A percentile compares a stretch with the other conserved stretches of the same genome.
phyloP scores from a whole-genome alignment of 768 basidiomycete genomes.

The Hortiboletus flavorubellus region DNA sequence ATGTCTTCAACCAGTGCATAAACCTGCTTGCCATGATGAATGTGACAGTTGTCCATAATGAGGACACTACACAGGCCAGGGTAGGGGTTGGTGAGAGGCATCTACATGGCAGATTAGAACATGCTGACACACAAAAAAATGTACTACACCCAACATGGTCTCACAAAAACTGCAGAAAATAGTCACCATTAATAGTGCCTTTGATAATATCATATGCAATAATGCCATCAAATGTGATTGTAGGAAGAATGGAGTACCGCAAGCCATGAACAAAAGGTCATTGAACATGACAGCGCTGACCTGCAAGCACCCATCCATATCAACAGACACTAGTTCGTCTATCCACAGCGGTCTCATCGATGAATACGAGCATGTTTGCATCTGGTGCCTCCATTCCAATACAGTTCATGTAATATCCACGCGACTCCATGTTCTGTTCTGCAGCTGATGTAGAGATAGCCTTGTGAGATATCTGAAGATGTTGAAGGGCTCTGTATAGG shows the following conservation, averaged over 20 bases:
- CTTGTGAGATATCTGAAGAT: background rate
- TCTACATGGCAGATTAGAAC: background rate
- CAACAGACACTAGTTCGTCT: background rate
- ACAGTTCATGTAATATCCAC: constrained; percentile 7
- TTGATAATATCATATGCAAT: constrained; percentile 12
- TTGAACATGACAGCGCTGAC: background rate
- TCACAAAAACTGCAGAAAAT: constrained; percentile 8
- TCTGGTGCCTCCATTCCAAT: constrained; percentile 8
- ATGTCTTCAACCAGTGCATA: constrained; percentile 1
- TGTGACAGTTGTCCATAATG: constrained; percentile 25
- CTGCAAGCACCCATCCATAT: background rate
- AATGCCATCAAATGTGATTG: background rate
- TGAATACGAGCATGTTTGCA: constrained; percentile 14
- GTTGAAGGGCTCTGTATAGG: background rate
- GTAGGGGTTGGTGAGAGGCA: constrained; percentile 2
- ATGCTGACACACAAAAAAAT: background rate
- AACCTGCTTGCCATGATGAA: constrained; percentile 18
- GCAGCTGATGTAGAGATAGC: background rate
- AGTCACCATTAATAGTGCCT: constrained; percentile 8
- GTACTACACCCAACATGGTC: background rate
- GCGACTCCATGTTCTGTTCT: constrained; percentile 8
- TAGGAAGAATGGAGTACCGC: constrained; percentile 12
- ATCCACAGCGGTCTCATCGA: constrained; percentile 18
- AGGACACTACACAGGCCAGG: constrained; percentile 8
- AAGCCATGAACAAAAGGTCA: constrained; percentile 10